Base-by-base conservation (phyloP, 306 rosid genomes). In the Quercus robur region DNA sequence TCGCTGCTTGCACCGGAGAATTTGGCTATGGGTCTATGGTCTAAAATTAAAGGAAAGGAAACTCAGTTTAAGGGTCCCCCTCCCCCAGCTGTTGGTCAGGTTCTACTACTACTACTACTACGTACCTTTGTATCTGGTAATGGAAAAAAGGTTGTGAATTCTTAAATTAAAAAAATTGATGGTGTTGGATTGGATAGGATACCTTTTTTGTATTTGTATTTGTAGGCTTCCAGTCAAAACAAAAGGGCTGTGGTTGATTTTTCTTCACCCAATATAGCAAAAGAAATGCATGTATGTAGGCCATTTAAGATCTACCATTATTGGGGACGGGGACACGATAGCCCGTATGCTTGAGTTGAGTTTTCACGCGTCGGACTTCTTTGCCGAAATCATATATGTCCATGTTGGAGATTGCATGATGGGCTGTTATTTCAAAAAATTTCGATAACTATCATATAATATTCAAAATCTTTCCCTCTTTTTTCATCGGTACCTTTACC, bases 201-300 rank as follows among this genome's bases (percentile, higher is more conserved):
- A n/a, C 98, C 97, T 2, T 86, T 35, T 6, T 5, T 35, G 41
- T 35, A 35, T 5, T 35, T 35, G 8, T 35, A 35, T 35, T 35
- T 35, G 41, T 35, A 35, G 74, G 54, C 91, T 88, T 81, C 88
- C 85, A 6, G 64, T 93, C 41, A 35, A 35, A 6, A 35, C 78
- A 88, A 85, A 87, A 90, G 89, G 80, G 98, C 92, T 1, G 77
- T 93, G 61, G 92, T 95, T 79, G 98, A 95, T 86, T 95, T 93
- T 84, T 90, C 99, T 52, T 93, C 99, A 5, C 97, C 99, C 35
- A 93, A 93, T 77, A 88, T 95, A 67, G 97, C 99, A 11, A 95
- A 95, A 80, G 98, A 93, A 83, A 93, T 95, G 99, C 99, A 6
- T 35, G 41, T 35, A 95, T 76, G 99, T 95, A 79, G 98, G 99